Evolutionary conservation across 306 rosid species (phyloP), one percentile per base, ranked within the genome.

Genomic region (Vigna angularis): DNA sequence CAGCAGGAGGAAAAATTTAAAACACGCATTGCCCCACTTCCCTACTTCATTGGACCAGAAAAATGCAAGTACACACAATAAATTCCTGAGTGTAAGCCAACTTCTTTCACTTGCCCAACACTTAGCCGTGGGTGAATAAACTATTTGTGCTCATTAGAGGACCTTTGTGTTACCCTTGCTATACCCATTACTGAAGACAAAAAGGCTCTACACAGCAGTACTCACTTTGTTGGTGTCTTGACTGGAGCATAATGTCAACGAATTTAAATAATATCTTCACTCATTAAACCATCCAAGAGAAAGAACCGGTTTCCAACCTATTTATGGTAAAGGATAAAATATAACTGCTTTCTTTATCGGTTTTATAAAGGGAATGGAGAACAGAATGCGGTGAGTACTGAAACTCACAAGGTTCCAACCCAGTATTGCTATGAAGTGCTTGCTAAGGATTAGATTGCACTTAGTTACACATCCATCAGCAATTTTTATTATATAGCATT

Each of bases 361-460:
- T 58, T 58, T 7, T 20, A 56, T 30, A 38, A 20, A 78, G n/a
- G 45, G 65, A 51, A 59, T 20, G 63, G 14, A 3, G 12, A 68
- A 58, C 52, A 26, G 30, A 32, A 58, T 30, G 40, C 52, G 13
- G 32, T 36, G 45, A 68, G 56, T 56, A 78, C n/a, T 20, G 30
- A 47, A 48, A 48, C 45, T 78, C 40, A 44, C 10, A 8, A 62
- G 55, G 36, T 26, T 48, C 26, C 44, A 74, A 67, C 49, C 64
- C 38, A 38, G 56, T 20, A 81, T 51, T 16, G 17, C 53, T 49
- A 49, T 38, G 44, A 67, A 50, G 66, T 18, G 9, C 18, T 81
- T 69, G 34, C 69, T 63, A 68, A 55, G 74, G 75, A 45, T 53
- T 70, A 63, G 42, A 16, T 69, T 49, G 20, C 34, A 70, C 72